A percentile compares a stretch with the other conserved stretches of the same genome.
Evolutionary conservation across 495 filamentous ascomycete species (phyloP).

Genomic region (Xylaria telfairii): DNA sequence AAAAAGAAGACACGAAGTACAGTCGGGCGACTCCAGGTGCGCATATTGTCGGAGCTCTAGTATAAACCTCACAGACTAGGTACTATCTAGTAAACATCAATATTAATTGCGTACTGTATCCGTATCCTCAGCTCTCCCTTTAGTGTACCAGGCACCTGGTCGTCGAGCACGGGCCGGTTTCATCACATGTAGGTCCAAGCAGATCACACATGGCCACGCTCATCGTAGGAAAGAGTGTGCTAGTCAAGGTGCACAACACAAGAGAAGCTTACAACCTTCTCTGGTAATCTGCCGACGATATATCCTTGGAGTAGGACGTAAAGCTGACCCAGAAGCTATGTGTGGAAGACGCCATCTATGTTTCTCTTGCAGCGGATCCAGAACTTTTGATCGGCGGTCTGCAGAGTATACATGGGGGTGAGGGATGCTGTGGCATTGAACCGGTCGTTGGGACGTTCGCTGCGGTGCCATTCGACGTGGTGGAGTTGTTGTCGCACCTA

Average conservation of each 20-base stretch:
- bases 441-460: constrained; percentile 11
- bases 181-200: too few species aligned
- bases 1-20: not conserved
- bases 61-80: not conserved
- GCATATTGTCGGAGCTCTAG: not conserved
- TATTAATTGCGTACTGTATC: not conserved
- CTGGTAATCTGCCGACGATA: constrained; percentile 1
- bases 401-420: constrained; percentile 2
- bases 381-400: constrained; percentile 19
- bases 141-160: constrained; percentile 8
- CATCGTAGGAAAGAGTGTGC: not conserved
- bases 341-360: not conserved
- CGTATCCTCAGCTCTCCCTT: constrained; percentile 12
- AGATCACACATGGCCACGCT: not conserved
- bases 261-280: not conserved
- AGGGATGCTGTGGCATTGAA: constrained; percentile 20
- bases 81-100: not conserved
- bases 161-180: constrained; percentile 9
- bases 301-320: not conserved
- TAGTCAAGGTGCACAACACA: not conserved
- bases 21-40: not conserved
- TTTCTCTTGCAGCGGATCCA: constrained; percentile 14
- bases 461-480: constrained; percentile 10
- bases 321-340: not conserved
- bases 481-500: constrained; percentile 4